These are phyloP conservation scores for Kodamaea nitidulidarum DNA, from an alignment of 805 yeast species.

Conservation along the genomic window DNA sequence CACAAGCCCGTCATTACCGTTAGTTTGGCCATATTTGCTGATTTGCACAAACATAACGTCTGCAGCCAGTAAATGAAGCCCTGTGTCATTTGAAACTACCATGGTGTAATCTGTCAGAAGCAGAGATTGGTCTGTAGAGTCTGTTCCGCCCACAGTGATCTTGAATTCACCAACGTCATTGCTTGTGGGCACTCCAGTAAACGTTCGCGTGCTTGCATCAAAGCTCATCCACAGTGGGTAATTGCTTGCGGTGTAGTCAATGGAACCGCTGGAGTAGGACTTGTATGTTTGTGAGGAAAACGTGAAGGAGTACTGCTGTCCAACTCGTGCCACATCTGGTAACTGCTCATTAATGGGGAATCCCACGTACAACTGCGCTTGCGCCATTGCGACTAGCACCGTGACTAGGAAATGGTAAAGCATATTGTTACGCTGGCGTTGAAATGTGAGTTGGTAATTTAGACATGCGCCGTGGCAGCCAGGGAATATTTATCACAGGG, in stretches of 20 bases:
- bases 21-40: constrained; percentile 63
- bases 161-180: constrained; percentile 42
- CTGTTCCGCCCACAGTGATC: constrained; percentile 61
- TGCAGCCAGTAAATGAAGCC: constrained; percentile 45
- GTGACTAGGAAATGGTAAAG: background rate
- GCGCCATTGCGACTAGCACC: constrained; percentile 11
- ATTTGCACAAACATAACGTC: constrained; percentile 51
- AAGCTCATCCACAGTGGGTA: constrained; percentile 80
- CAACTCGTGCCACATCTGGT: constrained; percentile 82
- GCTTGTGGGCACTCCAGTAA: constrained; percentile 63
- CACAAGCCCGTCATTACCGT: constrained; percentile 72
- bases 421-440: background rate
- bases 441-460: background rate
- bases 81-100: constrained; percentile 54
- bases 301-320: constrained; percentile 57
- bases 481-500: background rate
- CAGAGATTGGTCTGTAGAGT: constrained; percentile 45
- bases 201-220: constrained; percentile 54
- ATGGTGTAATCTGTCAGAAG: constrained; percentile 51
- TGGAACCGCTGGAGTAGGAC: constrained; percentile 30
- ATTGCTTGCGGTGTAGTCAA: constrained; percentile 52
- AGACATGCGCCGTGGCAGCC: background rate
- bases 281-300: constrained; percentile 68
- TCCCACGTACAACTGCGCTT: constrained; percentile 53
- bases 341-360: constrained; percentile 81